Base-by-base conservation (phyloP, 1,284 basidiomycete species). In the Calocybe gambosa region DNA sequence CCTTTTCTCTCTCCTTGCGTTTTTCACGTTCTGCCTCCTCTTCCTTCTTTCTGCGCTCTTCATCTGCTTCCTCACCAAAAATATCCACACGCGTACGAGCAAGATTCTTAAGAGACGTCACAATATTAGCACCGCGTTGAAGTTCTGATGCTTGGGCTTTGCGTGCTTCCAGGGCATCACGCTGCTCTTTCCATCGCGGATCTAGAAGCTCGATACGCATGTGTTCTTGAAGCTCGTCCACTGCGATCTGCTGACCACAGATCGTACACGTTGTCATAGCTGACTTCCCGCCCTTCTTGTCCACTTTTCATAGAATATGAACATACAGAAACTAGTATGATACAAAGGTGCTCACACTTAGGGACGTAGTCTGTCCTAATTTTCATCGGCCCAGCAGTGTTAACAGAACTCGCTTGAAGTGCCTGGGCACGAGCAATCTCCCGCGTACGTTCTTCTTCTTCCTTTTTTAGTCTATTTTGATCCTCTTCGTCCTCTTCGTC, bases 191-290 rank as follows among this genome's bases (percentile, higher is more conserved):
- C 93, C 93, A 98, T 61, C 87, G 84, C 34, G 96, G 96, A 68
- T 99, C 94, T 58, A 99, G 80, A 42, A 98, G 71, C 65, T 99
- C 96, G 65, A 99, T 97, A 60, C 96, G 89, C 77, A 98, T 95
- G 67, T 99, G 96, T 63, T 99, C 94, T 55, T 93, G 84, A 51
- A 99, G 77, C 64, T 99, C 94, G 68, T 93, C 87, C 55, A 96
- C 85, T 21, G 93, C 85, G 20, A 99, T 89, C 65, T 91, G 85
- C 63, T 98, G 93, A 25, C 89, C 87, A 69, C 95, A 98, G 57
- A 98, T 89, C 8, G 85, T 82, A 70, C 94, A 98, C 16, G 85
- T 89, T 1, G 92, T 91, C 65, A 88, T 82, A 21, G 81, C 75
- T 39, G 83, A 74, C 60, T 82, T 78, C 39, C 63, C 68, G 60